Evolutionary conservation across 768 basidiomycete species (phyloP).

Genomic region (Lanmaoa rubissima): DNA sequence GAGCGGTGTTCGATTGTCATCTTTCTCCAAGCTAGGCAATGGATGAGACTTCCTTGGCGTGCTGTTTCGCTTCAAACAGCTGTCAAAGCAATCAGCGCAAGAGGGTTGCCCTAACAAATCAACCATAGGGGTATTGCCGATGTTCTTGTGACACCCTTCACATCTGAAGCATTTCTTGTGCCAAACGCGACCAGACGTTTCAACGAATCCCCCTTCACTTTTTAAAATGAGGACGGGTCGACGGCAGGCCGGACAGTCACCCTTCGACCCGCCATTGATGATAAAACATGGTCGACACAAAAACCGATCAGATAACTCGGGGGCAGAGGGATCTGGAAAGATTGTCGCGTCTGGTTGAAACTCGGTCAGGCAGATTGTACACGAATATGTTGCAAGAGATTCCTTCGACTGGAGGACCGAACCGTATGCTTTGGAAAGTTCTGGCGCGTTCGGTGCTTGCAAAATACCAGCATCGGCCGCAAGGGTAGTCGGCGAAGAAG

Average conservation of each 20-base stretch:
- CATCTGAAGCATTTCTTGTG: slow-evolving; percentile 82
- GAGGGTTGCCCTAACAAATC: slow-evolving; percentile 81
- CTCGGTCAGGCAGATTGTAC: slow-evolving; percentile 57
- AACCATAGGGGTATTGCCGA: slow-evolving; percentile 75
- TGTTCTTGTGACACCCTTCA: slow-evolving; percentile 66
- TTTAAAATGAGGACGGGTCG: slow-evolving; percentile 73
- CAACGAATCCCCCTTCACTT: slow-evolving; percentile 75
- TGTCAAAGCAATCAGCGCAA: slow-evolving; percentile 80
- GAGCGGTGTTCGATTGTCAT: slow-evolving; percentile 42
- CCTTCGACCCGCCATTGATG: slow-evolving; percentile 72
- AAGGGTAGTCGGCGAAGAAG: slow-evolving; percentile 39
- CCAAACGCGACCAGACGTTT: slow-evolving; percentile 70
- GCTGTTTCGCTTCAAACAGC: slow-evolving; percentile 56
- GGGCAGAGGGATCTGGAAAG: slow-evolving; percentile 63
- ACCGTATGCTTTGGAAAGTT: slow-evolving; percentile 79
- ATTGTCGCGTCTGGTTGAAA: slow-evolving; percentile 86
- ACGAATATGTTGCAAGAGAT: slow-evolving; percentile 65
- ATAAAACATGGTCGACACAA: slow-evolving; percentile 75
- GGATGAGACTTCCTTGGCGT: slow-evolving; percentile 42
- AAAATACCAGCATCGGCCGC: slow-evolving; percentile 61
- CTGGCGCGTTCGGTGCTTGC: slow-evolving; percentile 57
- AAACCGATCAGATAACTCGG: slow-evolving; percentile 45
- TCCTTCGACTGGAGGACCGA: slow-evolving; percentile 80
- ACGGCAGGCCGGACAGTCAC: slow-evolving; percentile 63
- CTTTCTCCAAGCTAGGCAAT: slow-evolving; percentile 26